Evolutionary conservation across 2,329 filamentous ascomycete species (phyloP), one percentile per base, ranked within the genome.

Genomic region (Phialophora verrucosa): DNA sequence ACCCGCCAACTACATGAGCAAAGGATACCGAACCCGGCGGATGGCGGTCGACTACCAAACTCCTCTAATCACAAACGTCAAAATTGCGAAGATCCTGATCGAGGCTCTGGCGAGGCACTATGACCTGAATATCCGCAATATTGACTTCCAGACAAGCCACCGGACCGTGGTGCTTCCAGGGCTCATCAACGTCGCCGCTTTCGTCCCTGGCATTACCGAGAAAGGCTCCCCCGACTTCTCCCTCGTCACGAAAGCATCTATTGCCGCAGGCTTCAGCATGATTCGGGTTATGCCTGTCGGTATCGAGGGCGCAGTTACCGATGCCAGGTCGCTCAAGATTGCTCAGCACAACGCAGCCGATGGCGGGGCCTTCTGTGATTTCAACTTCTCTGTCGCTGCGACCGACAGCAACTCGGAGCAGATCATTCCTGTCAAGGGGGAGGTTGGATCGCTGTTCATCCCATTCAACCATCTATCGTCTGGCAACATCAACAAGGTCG

Each of bases 11-110:
- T 99, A 98, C 82, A 96, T 99, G 90, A 96, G 91, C 80, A 95
- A 95, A 82, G 95, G 95, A 67, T 99, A 99, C 82, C 90, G 91
- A 76, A 98, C 95, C 63, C 89, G 95, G 78, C 90, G 95, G 79
- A 97, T 99, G 93, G 95, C 95, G 42, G 95, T 99, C 50, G 95
- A 97, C 80, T 92, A 97, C 82, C 94, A 98, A 82, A 96, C 95
- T 62, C 95, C 95, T 65, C 83, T 99, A 67, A 94, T 99, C 20
- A 99, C 95, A 63, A 99, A 99, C 75, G 95, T 99, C 79, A 99
- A 99, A 87, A 98, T 97, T 76, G 95, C 95, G 66, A 99, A 98
- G 85, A 92, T 99, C 66, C 82, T 99, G 59, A 90, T 99, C 61
- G 95, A 99, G 81, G 95, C 94, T 25, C 91, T 99, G 71, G 89